These are phyloP conservation scores for Cinnamomum chago DNA, from an alignment of 164 flowering plant species.

Conservation along the genomic window DNA sequence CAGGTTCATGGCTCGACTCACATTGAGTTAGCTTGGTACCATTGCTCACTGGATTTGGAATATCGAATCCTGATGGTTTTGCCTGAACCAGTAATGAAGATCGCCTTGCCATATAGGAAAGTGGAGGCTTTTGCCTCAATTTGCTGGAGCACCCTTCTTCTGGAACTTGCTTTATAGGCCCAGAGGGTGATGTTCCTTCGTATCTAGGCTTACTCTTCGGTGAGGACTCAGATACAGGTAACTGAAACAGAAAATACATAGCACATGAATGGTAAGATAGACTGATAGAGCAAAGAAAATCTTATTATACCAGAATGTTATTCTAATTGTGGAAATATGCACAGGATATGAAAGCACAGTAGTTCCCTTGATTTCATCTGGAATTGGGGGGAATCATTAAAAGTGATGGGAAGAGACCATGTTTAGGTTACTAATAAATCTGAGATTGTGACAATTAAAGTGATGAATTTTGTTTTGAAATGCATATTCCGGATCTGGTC, in stretches of 20 bases:
- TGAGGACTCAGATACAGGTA: conserved; percentile 52
- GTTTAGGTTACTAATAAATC: too few species aligned
- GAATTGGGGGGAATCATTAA: too few species aligned
- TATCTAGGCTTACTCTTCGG: conserved; percentile 67
- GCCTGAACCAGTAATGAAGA: conserved; percentile 51
- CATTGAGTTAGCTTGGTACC: conserved; percentile 23
- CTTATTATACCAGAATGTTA: not conserved
- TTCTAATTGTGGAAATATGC: not conserved
- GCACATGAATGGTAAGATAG: not conserved
- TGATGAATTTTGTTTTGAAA: too few species aligned
- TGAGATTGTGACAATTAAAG: too few species aligned
- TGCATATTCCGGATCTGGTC: too few species aligned
- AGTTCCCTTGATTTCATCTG: too few species aligned
- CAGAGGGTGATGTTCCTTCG: conserved; percentile 58
- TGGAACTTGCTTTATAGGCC: conserved; percentile 37
- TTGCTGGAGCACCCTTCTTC: conserved; percentile 52
- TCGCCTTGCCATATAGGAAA: conserved; percentile 41
- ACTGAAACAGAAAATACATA: conserved; percentile 36
- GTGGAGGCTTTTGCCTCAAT: conserved; percentile 57
- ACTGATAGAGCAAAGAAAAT: not conserved
- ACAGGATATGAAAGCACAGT: not conserved
- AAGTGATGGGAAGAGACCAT: too few species aligned
- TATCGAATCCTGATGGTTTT: conserved; percentile 39
- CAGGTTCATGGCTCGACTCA: conserved; percentile 32
- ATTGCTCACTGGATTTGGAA: conserved; percentile 22